These are phyloP conservation scores for Lathyrus oleraceus DNA, from an alignment of 306 rosid genomes.

Conservation along the genomic window DNA sequence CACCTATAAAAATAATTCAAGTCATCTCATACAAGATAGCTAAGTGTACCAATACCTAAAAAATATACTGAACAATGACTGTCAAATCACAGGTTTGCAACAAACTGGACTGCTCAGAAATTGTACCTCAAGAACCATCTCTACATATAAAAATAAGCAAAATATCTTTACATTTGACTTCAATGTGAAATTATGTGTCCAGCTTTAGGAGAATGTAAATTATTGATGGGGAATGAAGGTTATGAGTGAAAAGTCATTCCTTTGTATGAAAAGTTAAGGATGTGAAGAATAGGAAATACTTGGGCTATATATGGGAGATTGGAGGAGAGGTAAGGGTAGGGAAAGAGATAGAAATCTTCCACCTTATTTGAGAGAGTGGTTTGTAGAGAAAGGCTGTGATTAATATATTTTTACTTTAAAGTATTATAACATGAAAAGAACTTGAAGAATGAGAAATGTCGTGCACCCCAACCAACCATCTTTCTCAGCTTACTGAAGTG, in stretches of 20 bases:
- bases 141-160: constrained; percentile 1
- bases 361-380: no score
- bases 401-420: no score
- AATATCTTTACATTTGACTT: neutral
- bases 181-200: constrained; percentile 7
- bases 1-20: constrained; percentile 53
- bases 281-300: neutral
- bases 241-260: neutral
- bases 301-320: neutral
- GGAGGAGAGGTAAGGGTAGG: no score
- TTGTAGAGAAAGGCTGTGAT: no score
- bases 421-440: no score
- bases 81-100: constrained; percentile 16
- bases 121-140: constrained; percentile 16
- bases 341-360: no score
- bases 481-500: neutral
- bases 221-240: constrained; percentile 1
- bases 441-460: no score
- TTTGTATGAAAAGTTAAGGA: constrained; percentile 5
- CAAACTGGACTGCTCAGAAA: neutral
- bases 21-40: constrained; percentile 31
- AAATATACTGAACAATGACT: constrained; percentile 15
- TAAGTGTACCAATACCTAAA: neutral
- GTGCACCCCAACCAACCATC: neutral
- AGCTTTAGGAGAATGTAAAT: neutral